phyloP scores from a whole-genome alignment of 2,329 filamentous ascomycete species.

The Hymenotorrendiella dingleyae region DNA sequence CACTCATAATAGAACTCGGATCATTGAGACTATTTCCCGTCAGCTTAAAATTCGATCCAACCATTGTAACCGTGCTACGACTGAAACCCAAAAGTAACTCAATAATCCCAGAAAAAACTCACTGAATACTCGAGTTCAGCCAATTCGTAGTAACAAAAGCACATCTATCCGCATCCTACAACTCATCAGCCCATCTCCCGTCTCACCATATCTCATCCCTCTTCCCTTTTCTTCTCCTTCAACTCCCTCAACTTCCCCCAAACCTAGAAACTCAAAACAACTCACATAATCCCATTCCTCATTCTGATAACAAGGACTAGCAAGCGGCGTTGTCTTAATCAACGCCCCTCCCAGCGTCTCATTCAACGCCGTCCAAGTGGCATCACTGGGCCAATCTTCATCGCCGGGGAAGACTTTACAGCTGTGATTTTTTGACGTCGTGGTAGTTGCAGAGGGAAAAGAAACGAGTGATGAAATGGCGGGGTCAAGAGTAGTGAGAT shows the following conservation, averaged over 20 bases:
- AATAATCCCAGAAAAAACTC: no score
- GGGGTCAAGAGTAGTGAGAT: background rate
- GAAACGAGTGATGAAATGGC: background rate
- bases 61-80: no score
- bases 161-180: background rate
- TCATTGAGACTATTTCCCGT: no score
- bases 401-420: slow-evolving; percentile 25
- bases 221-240: no score
- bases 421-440: background rate
- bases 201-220: no score
- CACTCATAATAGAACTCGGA: slow-evolving; percentile 41
- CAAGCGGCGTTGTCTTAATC: slow-evolving; percentile 39
- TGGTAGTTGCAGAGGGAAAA: background rate
- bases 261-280: background rate
- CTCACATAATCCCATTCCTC: background rate
- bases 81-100: no score
- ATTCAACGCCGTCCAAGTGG: slow-evolving; percentile 42
- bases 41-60: no score
- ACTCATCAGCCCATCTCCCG: background rate
- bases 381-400: slow-evolving; percentile 40
- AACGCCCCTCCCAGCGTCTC: slow-evolving; percentile 37
- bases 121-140: slow-evolving; percentile 34
- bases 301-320: slow-evolving; percentile 36
- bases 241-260: background rate
- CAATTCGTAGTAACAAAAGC: slow-evolving; percentile 25